Base-by-base conservation (phyloP, 176 grass and related monocot species). In the Carex kokanica region DNA sequence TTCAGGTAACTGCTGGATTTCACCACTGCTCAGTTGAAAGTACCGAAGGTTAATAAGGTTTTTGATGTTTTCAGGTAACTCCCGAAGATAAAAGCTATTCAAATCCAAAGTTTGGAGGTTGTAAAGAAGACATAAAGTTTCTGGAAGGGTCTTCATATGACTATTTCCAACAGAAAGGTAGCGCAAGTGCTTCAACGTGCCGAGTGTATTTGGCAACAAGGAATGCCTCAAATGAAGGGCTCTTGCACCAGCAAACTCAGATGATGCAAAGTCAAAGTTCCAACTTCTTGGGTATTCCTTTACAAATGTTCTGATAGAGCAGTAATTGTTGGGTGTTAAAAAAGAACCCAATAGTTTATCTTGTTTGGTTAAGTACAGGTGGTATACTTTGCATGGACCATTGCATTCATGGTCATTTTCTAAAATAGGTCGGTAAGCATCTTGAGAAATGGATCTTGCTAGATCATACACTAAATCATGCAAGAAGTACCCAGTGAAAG, bases 41-140 rank as follows among this genome's bases (percentile, higher is more conserved):
- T 81, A 41, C 8, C 56, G 78, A 24, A 81, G 78, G 36, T 81
- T 81, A 7, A 81, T 40, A 13, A 81, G 54, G 1, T 63, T 63
- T 12, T 40, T 38, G 6, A 81, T 81, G 0, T 60, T 60, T 47
- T 40, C 17, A 60, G 78, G 78, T 16, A 81, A 63, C 3, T 36
- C 75, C 7, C 11, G 16, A 43, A 81, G 18, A 81, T 3, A 41
- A 60, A 81, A 58, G 34, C 16, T 17, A 29, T 10, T 14, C 21
- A 78, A 4, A 18, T 81, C 57, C 31, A 81, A 81, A 20, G 17
- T 81, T 81, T 81, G 32, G 4, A 74, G 69, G 69, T 74, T 74
- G 32, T 18, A 74, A 18, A 74, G 69, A 74, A 40, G 10, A 20
- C 69, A 74, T 18, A 74, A 40, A 40, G 69, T 41, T 74, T 43